These are phyloP conservation scores for Calonectria leucothoes DNA, from an alignment of 2,329 filamentous ascomycete genomes.

Conservation along the genomic window DNA sequence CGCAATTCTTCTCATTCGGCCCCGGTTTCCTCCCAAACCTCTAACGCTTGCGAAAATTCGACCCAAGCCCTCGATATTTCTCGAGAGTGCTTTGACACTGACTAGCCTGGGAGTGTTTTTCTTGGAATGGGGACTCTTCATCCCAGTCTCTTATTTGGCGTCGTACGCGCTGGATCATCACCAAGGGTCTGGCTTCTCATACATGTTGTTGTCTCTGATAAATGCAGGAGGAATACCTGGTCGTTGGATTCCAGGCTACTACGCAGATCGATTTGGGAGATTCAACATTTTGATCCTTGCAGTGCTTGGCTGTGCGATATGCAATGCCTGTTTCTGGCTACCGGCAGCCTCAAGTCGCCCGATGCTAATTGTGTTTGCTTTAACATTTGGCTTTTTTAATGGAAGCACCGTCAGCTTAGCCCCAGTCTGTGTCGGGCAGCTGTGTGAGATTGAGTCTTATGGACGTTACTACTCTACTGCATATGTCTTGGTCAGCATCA, in stretches of 20 bases:
- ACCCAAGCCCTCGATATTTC: not conserved
- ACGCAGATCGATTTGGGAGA: conserved; percentile 78
- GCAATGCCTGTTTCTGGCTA: conserved; percentile 74
- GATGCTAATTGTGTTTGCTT: conserved; percentile 67
- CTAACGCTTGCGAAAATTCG: conserved; percentile 1
- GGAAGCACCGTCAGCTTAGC: conserved; percentile 75
- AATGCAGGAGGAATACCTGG: conserved; percentile 83
- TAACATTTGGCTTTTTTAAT: conserved; percentile 74
- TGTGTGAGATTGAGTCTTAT: conserved; percentile 75
- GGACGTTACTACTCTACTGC: conserved; percentile 76
- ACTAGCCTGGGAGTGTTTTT: conserved; percentile 73
- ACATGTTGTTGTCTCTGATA: conserved; percentile 79
- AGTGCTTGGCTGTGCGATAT: conserved; percentile 62
- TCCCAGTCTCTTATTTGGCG: conserved; percentile 81
- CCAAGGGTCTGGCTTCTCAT: conserved; percentile 66
- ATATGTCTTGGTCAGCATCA: conserved; percentile 72
- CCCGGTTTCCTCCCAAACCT: conserved; percentile 4
- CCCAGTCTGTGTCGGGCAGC: conserved; percentile 76
- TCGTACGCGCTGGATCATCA: conserved; percentile 61
- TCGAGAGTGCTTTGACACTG: conserved; percentile 60
- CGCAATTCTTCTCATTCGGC: not conserved
- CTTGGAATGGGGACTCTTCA: conserved; percentile 74
- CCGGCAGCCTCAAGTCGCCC: conserved; percentile 51
- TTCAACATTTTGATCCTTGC: conserved; percentile 81
- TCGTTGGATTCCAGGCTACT: conserved; percentile 76